Percentiles rank a stretch among this genome's conserved stretches.
phyloP scores from a whole-genome alignment of 2,329 filamentous ascomycete genomes.

The Harringtonia lauricola region DNA sequence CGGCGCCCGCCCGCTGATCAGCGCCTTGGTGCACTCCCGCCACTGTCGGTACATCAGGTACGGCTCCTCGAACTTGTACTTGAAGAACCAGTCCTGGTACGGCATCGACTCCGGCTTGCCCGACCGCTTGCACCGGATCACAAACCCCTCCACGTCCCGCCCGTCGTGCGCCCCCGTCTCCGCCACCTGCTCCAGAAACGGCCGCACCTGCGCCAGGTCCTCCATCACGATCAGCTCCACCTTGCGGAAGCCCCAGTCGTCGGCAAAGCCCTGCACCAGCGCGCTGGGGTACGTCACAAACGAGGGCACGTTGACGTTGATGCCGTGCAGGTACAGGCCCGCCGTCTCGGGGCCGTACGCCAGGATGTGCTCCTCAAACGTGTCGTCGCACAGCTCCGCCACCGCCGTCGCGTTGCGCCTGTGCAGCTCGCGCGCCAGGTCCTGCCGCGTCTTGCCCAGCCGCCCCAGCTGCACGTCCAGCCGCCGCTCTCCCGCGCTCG shows the following conservation, averaged over 20 bases:
- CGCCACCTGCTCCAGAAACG: constrained; percentile 73
- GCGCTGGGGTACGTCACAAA: constrained; percentile 79
- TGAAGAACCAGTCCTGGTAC: constrained; percentile 98
- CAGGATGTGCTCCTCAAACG: constrained; percentile 93
- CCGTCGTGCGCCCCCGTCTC: constrained; percentile 85
- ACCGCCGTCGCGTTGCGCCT: constrained; percentile 85
- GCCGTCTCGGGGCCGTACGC: constrained; percentile 74
- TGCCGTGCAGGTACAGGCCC: constrained; percentile 87
- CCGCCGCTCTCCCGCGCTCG: constrained; percentile 70
- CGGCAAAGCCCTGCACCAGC: constrained; percentile 81
- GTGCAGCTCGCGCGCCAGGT: constrained; percentile 67
- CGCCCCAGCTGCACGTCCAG: constrained; percentile 67
- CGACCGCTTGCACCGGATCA: constrained; percentile 74
- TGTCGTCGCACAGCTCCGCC: constrained; percentile 90
- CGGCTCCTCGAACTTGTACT: constrained; percentile 98
- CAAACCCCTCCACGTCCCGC: constrained; percentile 92
- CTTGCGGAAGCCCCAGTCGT: constrained; percentile 88
- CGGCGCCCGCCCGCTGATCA: constrained; percentile 66
- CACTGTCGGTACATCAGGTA: constrained; percentile 98
- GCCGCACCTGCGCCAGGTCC: constrained; percentile 60
- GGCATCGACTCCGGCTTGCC: constrained; percentile 35
- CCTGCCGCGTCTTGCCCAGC: constrained; percentile 66
- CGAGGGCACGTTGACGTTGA: constrained; percentile 89
- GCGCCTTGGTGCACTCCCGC: constrained; percentile 88
- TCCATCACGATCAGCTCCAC: constrained; percentile 70